Percentiles rank a stretch among this genome's conserved stretches.
Evolutionary conservation across 306 rosid genomes (phyloP).

Genomic region (Cajanus cajan): DNA sequence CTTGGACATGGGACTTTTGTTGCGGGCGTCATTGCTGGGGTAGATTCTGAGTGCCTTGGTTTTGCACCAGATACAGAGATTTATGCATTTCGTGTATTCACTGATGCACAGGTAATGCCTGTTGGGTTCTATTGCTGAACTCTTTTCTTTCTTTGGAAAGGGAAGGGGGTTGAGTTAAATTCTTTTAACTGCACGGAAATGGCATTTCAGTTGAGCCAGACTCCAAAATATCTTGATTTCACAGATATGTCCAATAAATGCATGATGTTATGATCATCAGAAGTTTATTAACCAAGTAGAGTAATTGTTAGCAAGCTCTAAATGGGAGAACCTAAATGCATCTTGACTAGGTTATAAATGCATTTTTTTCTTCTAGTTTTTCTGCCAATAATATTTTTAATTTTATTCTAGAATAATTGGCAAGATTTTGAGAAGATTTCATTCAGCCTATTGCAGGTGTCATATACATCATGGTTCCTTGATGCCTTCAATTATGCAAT

Average conservation of each 20-base stretch:
- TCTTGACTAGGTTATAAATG: background rate
- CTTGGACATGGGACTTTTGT: constrained; percentile 99
- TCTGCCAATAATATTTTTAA: constrained; percentile 19
- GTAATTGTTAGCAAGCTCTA: background rate
- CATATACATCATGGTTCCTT: constrained; percentile 99
- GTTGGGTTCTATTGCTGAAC: constrained; percentile 33
- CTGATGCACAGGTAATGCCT: constrained; percentile 98
- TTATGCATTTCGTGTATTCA: constrained; percentile 96
- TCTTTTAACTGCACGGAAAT: constrained; percentile 8
- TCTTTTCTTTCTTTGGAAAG: background rate
- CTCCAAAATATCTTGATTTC: background rate
- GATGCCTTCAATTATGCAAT: constrained; percentile 99
- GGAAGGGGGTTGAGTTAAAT: background rate
- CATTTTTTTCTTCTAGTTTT: background rate
- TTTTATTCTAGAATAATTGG: constrained; percentile 36
- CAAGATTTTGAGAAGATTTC: constrained; percentile 71
- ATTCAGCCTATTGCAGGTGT: constrained; percentile 98
- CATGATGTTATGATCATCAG: background rate
- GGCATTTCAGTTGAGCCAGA: background rate
- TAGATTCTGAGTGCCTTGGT: constrained; percentile 85
- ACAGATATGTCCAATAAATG: background rate
- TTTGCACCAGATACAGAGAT: constrained; percentile 98
- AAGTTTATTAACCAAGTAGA: background rate
- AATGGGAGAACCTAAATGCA: constrained; percentile 9
- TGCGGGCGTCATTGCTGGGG: constrained; percentile 95